Evolutionary conservation across 305 asterid genomes (phyloP), one percentile per base, ranked within the genome.

Genomic region (Solanum hybrid): DNA sequence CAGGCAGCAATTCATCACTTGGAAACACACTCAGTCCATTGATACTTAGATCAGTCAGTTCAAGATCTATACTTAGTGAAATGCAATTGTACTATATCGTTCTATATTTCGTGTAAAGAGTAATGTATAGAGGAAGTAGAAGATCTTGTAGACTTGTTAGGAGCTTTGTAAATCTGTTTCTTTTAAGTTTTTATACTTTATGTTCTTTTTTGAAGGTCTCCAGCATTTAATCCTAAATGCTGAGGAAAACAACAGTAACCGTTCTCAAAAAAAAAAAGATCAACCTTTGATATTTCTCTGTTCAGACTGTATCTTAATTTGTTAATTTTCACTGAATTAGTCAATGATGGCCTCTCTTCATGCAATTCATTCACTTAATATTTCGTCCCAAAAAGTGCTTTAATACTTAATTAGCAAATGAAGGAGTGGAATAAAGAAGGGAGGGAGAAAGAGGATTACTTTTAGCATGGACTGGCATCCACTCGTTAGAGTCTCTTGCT

Each of bases 381-480:
- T 46, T 82, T 82, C 2, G 26, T 17, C 73, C 73, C 13, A 14
- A 36, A 22, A 42, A 4, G 22, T 72, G 38, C 24, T 34, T 40
- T 66, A 11, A 72, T 5, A 29, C 11, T 29, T 82, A 3, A 82
- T 82, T 16, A 82, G 73, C 11, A 87, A 12, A 88, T 24, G 85
- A 27, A 86, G 87, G 9, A 13, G 38, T 31, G 46, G 5, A 4
- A 4, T 71, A 36, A 22, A 75, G 64, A 84, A 81, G 79, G 88
- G 37, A 31, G 32, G 32, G 46, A 27, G 79, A 90, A 85, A 82
- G 90, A 86, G 89, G 87, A 97, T 99, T 97, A 87, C 97, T 88
- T 90, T 92, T 92, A 71, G 95, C 84, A 88, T 90, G 97, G 90
- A 95, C 92, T 85, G 99, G 99, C 98, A 96, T 93, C 99, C 99